phyloP scores from a whole-genome alignment of 495 filamentous ascomycete genomes.

The Penicillium pancosmium region DNA sequence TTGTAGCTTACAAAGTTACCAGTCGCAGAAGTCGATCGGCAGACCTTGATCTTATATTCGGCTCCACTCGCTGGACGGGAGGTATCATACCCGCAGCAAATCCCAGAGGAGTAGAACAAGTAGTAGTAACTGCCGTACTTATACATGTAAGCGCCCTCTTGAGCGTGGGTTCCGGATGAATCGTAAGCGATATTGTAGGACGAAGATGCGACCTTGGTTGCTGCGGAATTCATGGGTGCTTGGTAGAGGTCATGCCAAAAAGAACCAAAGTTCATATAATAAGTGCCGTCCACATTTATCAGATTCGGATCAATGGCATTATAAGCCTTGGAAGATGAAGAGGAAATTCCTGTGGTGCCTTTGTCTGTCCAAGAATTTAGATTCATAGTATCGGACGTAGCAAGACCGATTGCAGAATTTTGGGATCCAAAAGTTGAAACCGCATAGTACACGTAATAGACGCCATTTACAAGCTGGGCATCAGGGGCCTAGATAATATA shows the following conservation, averaged over 20 bases:
- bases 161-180: slow-evolving; percentile 50
- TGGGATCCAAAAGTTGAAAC: slow-evolving; percentile 70
- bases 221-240: slow-evolving; percentile 54
- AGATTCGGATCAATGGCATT: slow-evolving; percentile 77
- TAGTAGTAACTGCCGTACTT: slow-evolving; percentile 64
- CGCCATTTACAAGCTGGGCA: slow-evolving; percentile 52
- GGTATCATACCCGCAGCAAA: slow-evolving; percentile 64
- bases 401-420: slow-evolving; percentile 68
- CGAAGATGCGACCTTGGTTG: slow-evolving; percentile 39
- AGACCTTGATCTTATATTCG: slow-evolving; percentile 74
- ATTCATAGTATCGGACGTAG: slow-evolving; percentile 64
- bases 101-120: slow-evolving; percentile 68
- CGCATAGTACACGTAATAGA: slow-evolving; percentile 74
- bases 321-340: slow-evolving; percentile 52
- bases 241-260: slow-evolving; percentile 75
- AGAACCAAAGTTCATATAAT: slow-evolving; percentile 67
- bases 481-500: slow-evolving; percentile 63
- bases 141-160: slow-evolving; percentile 65
- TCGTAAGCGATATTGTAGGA: slow-evolving; percentile 59
- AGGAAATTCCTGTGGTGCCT: slow-evolving; percentile 55
- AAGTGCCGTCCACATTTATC: slow-evolving; percentile 48
- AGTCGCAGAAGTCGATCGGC: slow-evolving; percentile 58
- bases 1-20: slow-evolving; percentile 53
- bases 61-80: slow-evolving; percentile 55
- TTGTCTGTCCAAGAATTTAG: slow-evolving; percentile 58